Evolutionary conservation across 192 early-diverging fungal genomes (phyloP), one percentile per base, ranked within the genome.

Genomic region (Phycomyces nitens): DNA sequence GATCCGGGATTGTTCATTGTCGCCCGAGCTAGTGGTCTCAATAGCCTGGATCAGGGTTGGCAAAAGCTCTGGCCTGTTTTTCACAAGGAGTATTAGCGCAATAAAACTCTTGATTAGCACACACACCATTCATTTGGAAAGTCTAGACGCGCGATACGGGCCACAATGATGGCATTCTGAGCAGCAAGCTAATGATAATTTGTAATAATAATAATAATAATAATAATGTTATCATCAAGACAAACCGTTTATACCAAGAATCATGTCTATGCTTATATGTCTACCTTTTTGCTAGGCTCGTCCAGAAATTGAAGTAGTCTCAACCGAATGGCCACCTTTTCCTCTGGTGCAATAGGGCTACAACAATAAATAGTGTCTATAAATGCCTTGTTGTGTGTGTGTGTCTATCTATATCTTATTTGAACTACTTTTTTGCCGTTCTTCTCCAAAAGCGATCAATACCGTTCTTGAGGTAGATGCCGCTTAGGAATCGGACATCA

Each of bases 391-490:
- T n/a, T n/a, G n/a, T n/a, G n/a, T n/a, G n/a, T n/a, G n/a, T n/a
- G n/a, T n/a, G n/a, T n/a, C n/a, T n/a, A n/a, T 51, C 12, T 41
- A 23, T 14, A 39, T 56, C 21, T 66, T 23, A 49, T 43, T 43
- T 24, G 12, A 58, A 66, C 49, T 77, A 88, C 88, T 85, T 82
- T 73, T 74, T 76, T 3, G 86, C 86, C 12, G 88, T 80, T 64
- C 84, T 89, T 56, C 90, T 82, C 95, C 95, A 97, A 70, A 90
- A 94, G 60, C 86, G 86, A 69, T 95, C 91, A 34, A 97, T 84
- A 5, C 91, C 91, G 73, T 95, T 97, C 75, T 97, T 97, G 51
- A 97, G 72, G 56, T 80, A 87, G 53, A 95, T 86, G 40, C 85
- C 82, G 12, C 91, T 87, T 50, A 94, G 79, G 63, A 82, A 89